phyloP scores from a whole-genome alignment of 1,139 yeast species.

The Sugiyamaella xylanicola region DNA sequence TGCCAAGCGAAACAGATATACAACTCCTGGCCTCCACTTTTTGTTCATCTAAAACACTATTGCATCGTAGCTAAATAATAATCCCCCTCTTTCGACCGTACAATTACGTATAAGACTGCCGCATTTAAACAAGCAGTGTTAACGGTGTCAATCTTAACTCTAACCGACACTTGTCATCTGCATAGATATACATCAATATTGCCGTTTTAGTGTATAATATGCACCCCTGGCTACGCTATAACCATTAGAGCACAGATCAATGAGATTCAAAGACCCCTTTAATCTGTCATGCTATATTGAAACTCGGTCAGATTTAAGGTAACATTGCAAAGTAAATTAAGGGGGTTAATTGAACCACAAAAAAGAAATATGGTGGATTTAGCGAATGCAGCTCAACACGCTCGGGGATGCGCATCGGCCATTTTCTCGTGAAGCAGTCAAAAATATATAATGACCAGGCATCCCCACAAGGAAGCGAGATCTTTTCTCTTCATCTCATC shows the following conservation, averaged over 20 bases:
- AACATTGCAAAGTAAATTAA: not conserved
- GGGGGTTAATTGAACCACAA: not conserved
- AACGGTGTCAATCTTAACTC: not conserved
- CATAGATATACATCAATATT: not conserved
- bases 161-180: not conserved
- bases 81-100: not conserved
- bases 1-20: not conserved
- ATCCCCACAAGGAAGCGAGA: not conserved
- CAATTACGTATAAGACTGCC: not conserved
- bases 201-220: not conserved
- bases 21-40: conserved; percentile 1
- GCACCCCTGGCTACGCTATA: not conserved
- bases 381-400: not conserved
- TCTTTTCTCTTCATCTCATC: not conserved
- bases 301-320: not conserved
- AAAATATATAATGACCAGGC: not conserved
- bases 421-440: not conserved
- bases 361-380: not conserved
- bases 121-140: not conserved
- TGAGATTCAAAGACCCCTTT: not conserved
- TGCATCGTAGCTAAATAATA: not conserved
- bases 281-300: not conserved
- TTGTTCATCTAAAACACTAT: not conserved
- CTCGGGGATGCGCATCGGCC: conserved; percentile 1
- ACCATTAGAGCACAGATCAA: not conserved